Conservation (phyloP, 805 yeast species). For the Candida stauntonica region DNA sequence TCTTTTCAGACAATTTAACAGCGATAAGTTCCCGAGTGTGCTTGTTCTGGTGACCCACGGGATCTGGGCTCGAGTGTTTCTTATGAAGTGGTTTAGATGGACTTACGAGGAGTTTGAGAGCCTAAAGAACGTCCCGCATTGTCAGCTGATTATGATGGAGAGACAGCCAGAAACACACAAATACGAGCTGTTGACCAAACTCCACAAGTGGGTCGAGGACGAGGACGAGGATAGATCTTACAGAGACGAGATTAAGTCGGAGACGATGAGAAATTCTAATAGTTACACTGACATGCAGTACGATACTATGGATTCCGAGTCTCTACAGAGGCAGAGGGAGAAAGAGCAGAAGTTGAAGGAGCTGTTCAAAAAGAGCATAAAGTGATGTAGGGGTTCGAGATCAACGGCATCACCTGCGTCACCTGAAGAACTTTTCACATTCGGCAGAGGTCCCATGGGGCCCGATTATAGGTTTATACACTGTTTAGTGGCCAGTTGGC, state of each 20-base stretch:
- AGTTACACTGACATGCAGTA: conserved; percentile 22
- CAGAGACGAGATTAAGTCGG: conserved; percentile 21
- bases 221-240: conserved; percentile 22
- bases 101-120: conserved; percentile 84
- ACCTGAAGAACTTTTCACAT: background rate
- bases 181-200: conserved; percentile 54
- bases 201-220: conserved; percentile 67
- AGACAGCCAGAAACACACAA: conserved; percentile 42
- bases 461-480: too few species aligned
- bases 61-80: conserved; percentile 86
- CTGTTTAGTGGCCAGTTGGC: too few species aligned
- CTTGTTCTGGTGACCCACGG: conserved; percentile 89
- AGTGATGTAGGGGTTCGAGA: background rate
- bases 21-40: conserved; percentile 69
- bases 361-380: conserved; percentile 29
- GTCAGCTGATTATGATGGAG: conserved; percentile 79
- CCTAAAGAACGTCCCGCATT: conserved; percentile 78
- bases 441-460: too few species aligned
- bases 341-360: conserved; percentile 41
- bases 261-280: conserved; percentile 23
- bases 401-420: background rate
- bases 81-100: conserved; percentile 96
- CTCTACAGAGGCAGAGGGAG: conserved; percentile 28
- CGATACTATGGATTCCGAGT: conserved; percentile 16
- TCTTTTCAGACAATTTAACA: conserved; percentile 71